These are phyloP conservation scores for Crithidia fasciculata DNA, from an alignment of 208 protist genomes.

Conservation along the genomic window DNA sequence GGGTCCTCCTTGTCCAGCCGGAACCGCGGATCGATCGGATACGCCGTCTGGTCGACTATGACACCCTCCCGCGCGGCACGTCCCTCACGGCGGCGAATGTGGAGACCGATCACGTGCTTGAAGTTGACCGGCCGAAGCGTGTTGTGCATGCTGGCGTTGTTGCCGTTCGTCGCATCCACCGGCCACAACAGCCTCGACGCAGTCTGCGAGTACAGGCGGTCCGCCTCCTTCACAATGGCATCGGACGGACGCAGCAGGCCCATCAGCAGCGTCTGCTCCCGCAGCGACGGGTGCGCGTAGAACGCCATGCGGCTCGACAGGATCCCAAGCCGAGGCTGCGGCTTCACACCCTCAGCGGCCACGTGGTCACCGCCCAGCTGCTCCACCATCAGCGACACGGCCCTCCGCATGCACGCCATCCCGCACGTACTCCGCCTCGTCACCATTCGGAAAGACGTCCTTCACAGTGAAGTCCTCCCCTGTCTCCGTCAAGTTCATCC, in stretches of 20 bases:
- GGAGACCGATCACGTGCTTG: constrained; percentile 3
- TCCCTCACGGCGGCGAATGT: constrained; percentile 10
- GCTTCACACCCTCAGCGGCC: background rate
- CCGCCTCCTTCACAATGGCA: background rate
- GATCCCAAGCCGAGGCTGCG: constrained; percentile 14
- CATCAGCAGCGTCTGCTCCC: constrained; percentile 20
- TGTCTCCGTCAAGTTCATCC: no score
- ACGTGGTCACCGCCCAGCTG: background rate
- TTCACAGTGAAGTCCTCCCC: no score
- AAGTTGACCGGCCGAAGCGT: constrained; percentile 4
- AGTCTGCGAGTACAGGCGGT: constrained; percentile 6
- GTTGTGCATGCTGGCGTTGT: no score
- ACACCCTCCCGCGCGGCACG: background rate
- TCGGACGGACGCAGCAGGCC: constrained; percentile 17
- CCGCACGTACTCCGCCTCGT: no score
- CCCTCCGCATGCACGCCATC: no score
- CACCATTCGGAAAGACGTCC: no score
- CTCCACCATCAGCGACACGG: no score
- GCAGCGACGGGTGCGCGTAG: constrained; percentile 1
- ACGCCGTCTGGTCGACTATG: background rate
- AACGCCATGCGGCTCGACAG: constrained; percentile 19
- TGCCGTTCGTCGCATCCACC: background rate
- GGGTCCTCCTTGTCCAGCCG: background rate
- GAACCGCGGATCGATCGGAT: background rate
- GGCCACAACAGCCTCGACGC: background rate